Evolutionary conservation across 371 early-diverging fungal species (phyloP), one percentile per base, ranked within the genome.

Genomic region (Dentiscutata heterogama): DNA sequence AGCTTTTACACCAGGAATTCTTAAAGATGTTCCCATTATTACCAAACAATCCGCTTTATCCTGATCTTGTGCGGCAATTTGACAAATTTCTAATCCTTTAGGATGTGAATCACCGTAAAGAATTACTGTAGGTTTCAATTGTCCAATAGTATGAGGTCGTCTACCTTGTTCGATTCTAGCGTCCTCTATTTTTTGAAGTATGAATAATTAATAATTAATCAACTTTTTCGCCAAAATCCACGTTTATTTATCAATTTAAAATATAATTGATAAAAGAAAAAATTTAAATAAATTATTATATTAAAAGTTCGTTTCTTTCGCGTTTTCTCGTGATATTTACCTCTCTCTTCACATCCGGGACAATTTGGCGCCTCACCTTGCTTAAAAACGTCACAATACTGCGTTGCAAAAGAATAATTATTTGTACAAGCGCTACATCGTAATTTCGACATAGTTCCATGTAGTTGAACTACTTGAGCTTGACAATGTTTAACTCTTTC

Each of bases 1-100:
- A 84, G 92, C 88, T 76, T 96, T 96, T 56, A 99, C 91, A 0
- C 99, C 99, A 83, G 94, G 93, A 27, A 99, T 97, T 85, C 97
- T 97, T 25, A 99, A 92, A 10, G 97, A 96, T 18, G 99, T 99
- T 35, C 99, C 99, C 92, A 99, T 97, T 27, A 99, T 97, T 76
- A 99, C 89, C 46, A 46, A 46, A 46, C 46, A 46, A 46, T 46
- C 46, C 46, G 46, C 46, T 46, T 46, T 46, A 46, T 46, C 46
- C 46, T 46, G 7, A 11, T 46, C 46, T 46, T 46, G 46, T 11
- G 7, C 46, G 11, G 46, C 46, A 46, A 46, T 46, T 46, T 46
- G 46, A 46, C 46, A 46, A 46, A 46, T 46, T 46, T 46, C 46
- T 46, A 46, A 46, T 46, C 46, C 46, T 46, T 46, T 46, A 46